These are phyloP conservation scores for Cutaneotrichosporon cavernicola DNA, from an alignment of 1,284 basidiomycete genomes.

Conservation along the genomic window DNA sequence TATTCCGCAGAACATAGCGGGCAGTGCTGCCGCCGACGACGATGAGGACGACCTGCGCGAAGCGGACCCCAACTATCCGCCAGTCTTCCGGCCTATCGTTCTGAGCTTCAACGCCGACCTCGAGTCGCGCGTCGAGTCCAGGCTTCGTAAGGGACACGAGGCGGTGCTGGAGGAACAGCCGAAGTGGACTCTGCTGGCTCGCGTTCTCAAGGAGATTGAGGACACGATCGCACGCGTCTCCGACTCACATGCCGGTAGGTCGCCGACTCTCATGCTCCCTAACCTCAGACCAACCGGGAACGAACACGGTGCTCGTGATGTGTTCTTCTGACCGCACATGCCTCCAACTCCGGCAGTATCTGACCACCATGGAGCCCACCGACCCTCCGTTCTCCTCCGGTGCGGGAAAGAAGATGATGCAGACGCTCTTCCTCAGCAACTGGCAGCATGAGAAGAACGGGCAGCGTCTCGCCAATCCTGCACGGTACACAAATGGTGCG, in stretches of 20 bases:
- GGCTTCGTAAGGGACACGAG: conserved; percentile 76
- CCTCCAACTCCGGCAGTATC: conserved; percentile 71
- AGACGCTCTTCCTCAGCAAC: conserved; percentile 50
- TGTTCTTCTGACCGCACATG: conserved; percentile 76
- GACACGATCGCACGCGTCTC: conserved; percentile 63
- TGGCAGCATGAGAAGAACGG: conserved; percentile 51
- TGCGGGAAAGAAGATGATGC: conserved; percentile 71
- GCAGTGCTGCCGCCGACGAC: conserved; percentile 46
- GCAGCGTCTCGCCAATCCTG: conserved; percentile 34
- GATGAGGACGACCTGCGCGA: conserved; percentile 66
- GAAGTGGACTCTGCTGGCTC: conserved; percentile 85
- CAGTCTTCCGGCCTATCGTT: conserved; percentile 42
- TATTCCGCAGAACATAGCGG: conserved; percentile 22
- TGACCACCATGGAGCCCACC: conserved; percentile 64
- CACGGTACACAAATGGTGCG: conserved; percentile 31
- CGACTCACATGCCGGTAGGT: conserved; percentile 44
- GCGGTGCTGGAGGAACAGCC: conserved; percentile 90
- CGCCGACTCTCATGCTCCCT: not conserved
- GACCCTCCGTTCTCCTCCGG: conserved; percentile 55
- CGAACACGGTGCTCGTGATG: conserved; percentile 83
- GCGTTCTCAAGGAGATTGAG: conserved; percentile 88
- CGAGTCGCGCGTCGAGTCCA: conserved; percentile 49
- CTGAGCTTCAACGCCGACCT: conserved; percentile 40
- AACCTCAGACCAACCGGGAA: conserved; percentile 60
- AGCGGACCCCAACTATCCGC: conserved; percentile 25